phyloP scores from a whole-genome alignment of 345 rosid species.

The Arabis hirsuta region DNA sequence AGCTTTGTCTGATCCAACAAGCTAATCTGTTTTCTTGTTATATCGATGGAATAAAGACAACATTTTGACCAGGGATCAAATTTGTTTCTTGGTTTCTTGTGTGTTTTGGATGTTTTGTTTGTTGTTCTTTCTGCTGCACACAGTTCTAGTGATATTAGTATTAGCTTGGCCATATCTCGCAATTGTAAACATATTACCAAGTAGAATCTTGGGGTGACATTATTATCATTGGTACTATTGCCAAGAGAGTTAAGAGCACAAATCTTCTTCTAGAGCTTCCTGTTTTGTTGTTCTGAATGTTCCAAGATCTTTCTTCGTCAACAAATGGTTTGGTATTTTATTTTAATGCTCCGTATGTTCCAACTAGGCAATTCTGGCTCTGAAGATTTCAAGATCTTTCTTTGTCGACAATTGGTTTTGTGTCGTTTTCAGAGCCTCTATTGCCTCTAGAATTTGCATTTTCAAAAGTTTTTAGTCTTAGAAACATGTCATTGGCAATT shows the following conservation, averaged over 20 bases:
- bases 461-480: background rate
- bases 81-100: constrained; percentile 7
- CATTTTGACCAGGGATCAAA: constrained; percentile 2
- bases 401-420: too few relatives aligned
- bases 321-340: constrained; percentile 3
- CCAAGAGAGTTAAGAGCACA: background rate
- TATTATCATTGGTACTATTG: background rate
- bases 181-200: constrained; percentile 4
- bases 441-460: background rate
- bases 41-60: constrained; percentile 26
- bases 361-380: constrained; percentile 4
- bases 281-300: constrained; percentile 11
- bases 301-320: background rate
- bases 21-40: constrained; percentile 33
- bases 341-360: constrained; percentile 6
- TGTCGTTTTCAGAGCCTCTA: background rate
- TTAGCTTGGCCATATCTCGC: constrained; percentile 2
- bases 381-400: background rate
- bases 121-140: constrained; percentile 8
- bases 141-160: constrained; percentile 7
- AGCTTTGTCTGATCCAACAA: constrained; percentile 38
- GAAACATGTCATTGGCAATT: constrained; percentile 4
- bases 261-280: constrained; percentile 1
- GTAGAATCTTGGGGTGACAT: constrained; percentile 3
- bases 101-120: constrained; percentile 2